Evolutionary conservation across 139 green algal genomes (phyloP), one percentile per base, ranked within the genome.

Genomic region (Raphidocelis subcapitata): DNA sequence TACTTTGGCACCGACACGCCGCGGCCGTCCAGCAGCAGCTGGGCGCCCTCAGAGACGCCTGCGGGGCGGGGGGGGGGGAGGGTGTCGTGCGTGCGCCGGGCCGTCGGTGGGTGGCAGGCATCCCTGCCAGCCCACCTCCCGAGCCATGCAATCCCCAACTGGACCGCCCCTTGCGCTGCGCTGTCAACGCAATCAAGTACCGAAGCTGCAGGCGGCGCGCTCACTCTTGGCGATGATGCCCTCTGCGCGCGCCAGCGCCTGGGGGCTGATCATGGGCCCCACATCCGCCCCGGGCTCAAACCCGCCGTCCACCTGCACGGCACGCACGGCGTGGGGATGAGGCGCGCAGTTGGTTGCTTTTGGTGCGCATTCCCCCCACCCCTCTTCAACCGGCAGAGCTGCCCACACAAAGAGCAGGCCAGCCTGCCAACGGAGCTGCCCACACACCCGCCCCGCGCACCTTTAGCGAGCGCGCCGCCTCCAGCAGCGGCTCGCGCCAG

Each of bases 181-280:
- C n/a, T n/a, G n/a, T n/a, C n/a, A n/a, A n/a, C n/a, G n/a, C n/a
- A n/a, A n/a, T n/a, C n/a, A n/a, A n/a, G n/a, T n/a, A n/a, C n/a
- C n/a, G n/a, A n/a, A n/a, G 18, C 54, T 33, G 10, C 10, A 20
- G 12, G 5, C 18, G 24, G 15, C 12, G 24, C 12, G 54, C 54
- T 28, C 54, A 29, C 24, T 61, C 54, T 28, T 29, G 12, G 10
- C 41, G 41, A 49, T 49, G 41, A 49, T 49, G 41, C 64, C 4
- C 70, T 93, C 83, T 1, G 87, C 84, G 31, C 95, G 82, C 5
- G 81, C 62, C 74, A 85, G 82, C 64, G 88, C 81, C 65, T 89
- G 79, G 0, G 68, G 69, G 15, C 74, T 92, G 67, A 99, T 97
- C 44, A 99, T 71, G 3, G 95, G 95, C 1, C 95, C 95, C 14